Evolutionary conservation across 352 stramenopile species (phyloP).

Genomic region (Hyaloperonospora arabidopsidis): DNA sequence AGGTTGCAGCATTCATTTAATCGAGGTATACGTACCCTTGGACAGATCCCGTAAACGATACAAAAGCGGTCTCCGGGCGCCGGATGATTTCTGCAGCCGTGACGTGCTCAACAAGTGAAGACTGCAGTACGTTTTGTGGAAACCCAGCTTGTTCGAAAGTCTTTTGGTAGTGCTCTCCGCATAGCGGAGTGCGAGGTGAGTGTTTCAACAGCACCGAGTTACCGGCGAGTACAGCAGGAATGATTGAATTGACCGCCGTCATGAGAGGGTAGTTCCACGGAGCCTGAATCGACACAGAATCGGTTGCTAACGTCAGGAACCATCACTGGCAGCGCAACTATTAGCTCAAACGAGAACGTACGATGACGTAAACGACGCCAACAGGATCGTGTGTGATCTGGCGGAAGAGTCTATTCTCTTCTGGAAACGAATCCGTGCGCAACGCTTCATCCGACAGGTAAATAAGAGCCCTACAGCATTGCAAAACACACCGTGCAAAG

Average conservation of each 20-base stretch:
- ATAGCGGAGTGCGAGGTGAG: constrained; percentile 71
- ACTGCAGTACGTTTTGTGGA: constrained; percentile 53
- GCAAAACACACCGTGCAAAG: not conserved
- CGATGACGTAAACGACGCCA: constrained; percentile 78
- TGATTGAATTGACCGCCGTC: constrained; percentile 82
- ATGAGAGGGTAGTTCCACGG: constrained; percentile 85
- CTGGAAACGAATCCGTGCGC: constrained; percentile 48
- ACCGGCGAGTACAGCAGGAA: constrained; percentile 70
- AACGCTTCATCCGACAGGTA: constrained; percentile 61
- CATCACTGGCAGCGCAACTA: not conserved
- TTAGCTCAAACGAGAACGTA: constrained; percentile 17
- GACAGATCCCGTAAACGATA: constrained; percentile 82
- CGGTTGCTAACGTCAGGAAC: constrained; percentile 2
- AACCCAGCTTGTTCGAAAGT: constrained; percentile 65
- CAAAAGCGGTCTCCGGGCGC: constrained; percentile 57
- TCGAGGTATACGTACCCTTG: constrained; percentile 33
- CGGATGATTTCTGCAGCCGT: constrained; percentile 64
- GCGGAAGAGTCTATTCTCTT: constrained; percentile 61
- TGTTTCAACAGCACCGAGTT: constrained; percentile 81
- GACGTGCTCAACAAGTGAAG: constrained; percentile 58
- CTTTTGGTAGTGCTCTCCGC: constrained; percentile 62
- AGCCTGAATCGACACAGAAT: constrained; percentile 25
- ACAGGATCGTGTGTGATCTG: constrained; percentile 78
- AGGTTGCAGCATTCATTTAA: not conserved
- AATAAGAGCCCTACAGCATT: constrained; percentile 43